Evolutionary conservation across 768 basidiomycete genomes (phyloP).

Genomic region (Trametes meyenii): DNA sequence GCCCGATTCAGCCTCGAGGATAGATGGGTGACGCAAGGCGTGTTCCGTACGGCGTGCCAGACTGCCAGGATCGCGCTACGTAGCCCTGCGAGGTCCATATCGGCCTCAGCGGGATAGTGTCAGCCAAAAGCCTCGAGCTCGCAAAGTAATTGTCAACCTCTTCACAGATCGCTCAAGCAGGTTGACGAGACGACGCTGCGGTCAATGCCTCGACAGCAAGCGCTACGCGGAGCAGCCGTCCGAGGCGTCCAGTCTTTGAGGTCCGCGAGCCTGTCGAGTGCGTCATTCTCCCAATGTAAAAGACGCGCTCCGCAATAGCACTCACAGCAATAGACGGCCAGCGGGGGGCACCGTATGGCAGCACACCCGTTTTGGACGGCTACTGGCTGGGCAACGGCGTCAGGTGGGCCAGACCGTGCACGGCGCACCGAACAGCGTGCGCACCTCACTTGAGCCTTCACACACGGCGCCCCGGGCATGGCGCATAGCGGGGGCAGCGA

Average conservation of each 20-base stretch:
- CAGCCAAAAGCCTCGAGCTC: background rate
- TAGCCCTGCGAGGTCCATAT: background rate
- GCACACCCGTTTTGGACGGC: too few species aligned
- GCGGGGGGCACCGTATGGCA: background rate
- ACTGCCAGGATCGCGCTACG: background rate
- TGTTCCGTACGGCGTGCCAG: background rate
- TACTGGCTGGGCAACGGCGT: background rate
- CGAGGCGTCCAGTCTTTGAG: background rate
- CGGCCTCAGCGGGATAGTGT: conserved; percentile 1
- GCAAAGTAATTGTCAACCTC: background rate
- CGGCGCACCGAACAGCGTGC: conserved; percentile 7
- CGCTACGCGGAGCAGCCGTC: conserved; percentile 14
- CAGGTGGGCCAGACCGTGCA: background rate
- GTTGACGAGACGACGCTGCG: too few species aligned
- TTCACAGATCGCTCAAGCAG: too few species aligned
- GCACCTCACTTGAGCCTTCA: conserved; percentile 19
- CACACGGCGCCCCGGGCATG: conserved; percentile 9
- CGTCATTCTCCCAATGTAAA: conserved; percentile 4
- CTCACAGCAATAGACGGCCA: background rate
- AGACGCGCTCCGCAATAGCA: background rate
- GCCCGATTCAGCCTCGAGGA: background rate
- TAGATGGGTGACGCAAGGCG: conserved; percentile 1
- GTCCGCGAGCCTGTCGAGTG: conserved; percentile 6
- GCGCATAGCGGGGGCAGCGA: conserved; percentile 4
- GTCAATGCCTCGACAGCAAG: background rate